phyloP scores from a whole-genome alignment of 352 stramenopile species.

The Phytophthora meadii region DNA sequence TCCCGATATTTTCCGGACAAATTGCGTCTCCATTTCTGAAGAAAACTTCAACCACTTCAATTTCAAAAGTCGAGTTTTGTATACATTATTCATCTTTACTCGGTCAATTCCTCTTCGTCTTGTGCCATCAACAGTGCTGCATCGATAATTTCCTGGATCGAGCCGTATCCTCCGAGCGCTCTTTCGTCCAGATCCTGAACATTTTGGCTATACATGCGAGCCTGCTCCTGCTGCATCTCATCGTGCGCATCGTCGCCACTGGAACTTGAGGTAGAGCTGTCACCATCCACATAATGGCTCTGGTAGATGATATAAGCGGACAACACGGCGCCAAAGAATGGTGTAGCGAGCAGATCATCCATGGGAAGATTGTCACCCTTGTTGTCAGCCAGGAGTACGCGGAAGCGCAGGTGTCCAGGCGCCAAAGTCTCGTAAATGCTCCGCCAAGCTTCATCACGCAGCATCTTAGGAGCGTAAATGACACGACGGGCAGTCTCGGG shows the following conservation, averaged over 20 bases:
- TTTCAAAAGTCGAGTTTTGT: constrained; percentile 15
- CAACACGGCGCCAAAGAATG: constrained; percentile 72
- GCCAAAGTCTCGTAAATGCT: constrained; percentile 74
- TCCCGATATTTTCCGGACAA: no score
- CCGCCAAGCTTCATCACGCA: constrained; percentile 73
- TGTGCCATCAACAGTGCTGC: constrained; percentile 62
- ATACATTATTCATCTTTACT: constrained; percentile 34
- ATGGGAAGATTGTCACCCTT: constrained; percentile 73
- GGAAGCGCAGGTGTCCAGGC: constrained; percentile 60
- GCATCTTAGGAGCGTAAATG: constrained; percentile 77
- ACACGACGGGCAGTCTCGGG: constrained; percentile 46
- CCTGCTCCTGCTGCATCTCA: constrained; percentile 21
- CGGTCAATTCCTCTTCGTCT: constrained; percentile 63
- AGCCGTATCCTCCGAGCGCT: constrained; percentile 43
- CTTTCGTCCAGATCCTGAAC: constrained; percentile 27
- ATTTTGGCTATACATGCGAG: constrained; percentile 3
- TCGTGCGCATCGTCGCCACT: constrained; percentile 33
- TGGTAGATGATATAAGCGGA: constrained; percentile 70
- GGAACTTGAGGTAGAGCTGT: constrained; percentile 32
- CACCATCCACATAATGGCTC: constrained; percentile 27
- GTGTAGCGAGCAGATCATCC: constrained; percentile 63
- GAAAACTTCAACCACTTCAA: constrained; percentile 8
- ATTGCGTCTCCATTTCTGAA: no score
- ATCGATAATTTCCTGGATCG: constrained; percentile 59
- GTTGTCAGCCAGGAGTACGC: constrained; percentile 62